Evolutionary conservation across 352 stramenopile species (phyloP).

Genomic region (Lagenidium sp.): DNA sequence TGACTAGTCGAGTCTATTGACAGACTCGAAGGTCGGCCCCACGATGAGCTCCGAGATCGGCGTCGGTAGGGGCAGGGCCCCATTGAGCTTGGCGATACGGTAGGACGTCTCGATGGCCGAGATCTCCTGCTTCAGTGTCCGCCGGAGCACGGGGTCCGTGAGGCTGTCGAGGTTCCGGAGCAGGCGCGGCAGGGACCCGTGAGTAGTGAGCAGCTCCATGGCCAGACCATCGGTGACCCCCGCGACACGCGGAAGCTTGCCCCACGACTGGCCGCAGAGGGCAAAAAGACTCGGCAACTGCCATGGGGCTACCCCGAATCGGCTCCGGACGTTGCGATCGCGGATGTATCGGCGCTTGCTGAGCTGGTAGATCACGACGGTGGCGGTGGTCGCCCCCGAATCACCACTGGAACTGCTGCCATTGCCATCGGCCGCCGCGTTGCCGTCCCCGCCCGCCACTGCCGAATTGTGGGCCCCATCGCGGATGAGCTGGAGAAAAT

Average conservation of each 20-base stretch:
- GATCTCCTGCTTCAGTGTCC: conserved; percentile 64
- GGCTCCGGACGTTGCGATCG: conserved; percentile 45
- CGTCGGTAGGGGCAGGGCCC: conserved; percentile 37
- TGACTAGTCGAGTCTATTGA: background rate
- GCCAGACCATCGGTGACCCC: conserved; percentile 47
- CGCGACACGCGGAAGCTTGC: conserved; percentile 47
- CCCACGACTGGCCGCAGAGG: conserved; percentile 58
- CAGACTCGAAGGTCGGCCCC: conserved; percentile 19
- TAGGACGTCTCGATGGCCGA: conserved; percentile 73
- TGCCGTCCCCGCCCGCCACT: conserved; percentile 5
- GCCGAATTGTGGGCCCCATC: too few species aligned
- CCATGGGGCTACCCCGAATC: conserved; percentile 30
- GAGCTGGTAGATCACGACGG: conserved; percentile 67
- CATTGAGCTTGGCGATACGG: conserved; percentile 58
- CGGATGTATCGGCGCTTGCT: conserved; percentile 59
- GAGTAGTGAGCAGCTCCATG: conserved; percentile 52
- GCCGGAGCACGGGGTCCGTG: conserved; percentile 32
- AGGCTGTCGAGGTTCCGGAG: conserved; percentile 58
- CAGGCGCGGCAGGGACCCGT: conserved; percentile 40
- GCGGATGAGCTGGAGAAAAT: conserved; percentile 22
- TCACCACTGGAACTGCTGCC: background rate
- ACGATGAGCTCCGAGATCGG: conserved; percentile 30
- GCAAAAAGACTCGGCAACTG: conserved; percentile 51
- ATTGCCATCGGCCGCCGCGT: background rate
- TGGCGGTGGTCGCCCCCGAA: background rate